phyloP scores from a whole-genome alignment of 2,329 filamentous ascomycete genomes.

The Fusarium brachygibbosum region DNA sequence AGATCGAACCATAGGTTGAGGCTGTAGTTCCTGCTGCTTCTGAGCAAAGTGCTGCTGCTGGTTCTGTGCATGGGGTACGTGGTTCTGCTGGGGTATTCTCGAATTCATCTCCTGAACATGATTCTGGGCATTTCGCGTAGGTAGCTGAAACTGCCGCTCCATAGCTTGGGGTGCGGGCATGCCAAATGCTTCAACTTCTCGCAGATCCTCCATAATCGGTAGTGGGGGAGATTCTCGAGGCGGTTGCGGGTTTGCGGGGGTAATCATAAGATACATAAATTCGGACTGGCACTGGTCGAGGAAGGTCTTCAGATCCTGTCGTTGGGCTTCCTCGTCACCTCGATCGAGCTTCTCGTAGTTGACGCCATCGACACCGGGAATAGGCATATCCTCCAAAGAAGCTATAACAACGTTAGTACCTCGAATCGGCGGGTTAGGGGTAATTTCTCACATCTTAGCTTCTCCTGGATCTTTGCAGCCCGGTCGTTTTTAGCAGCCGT shows the following conservation, averaged over 20 bases:
- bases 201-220: constrained; percentile 70
- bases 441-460: constrained; percentile 63
- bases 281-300: constrained; percentile 75
- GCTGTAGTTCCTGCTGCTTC: constrained; percentile 58
- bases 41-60: constrained; percentile 52
- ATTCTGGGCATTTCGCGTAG: constrained; percentile 65
- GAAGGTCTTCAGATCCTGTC: constrained; percentile 70
- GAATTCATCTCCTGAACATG: constrained; percentile 67
- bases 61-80: constrained; percentile 68
- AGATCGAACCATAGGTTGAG: constrained; percentile 66
- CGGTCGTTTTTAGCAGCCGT: constrained; percentile 65
- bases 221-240: constrained; percentile 73
- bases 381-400: constrained; percentile 58
- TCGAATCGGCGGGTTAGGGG: constrained; percentile 8
- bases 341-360: constrained; percentile 59
- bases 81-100: constrained; percentile 69
- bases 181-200: constrained; percentile 66
- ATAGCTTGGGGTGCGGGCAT: constrained; percentile 60
- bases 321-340: constrained; percentile 64
- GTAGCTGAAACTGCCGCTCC: constrained; percentile 58
- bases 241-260: constrained; percentile 74
- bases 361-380: constrained; percentile 62
- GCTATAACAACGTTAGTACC: constrained; percentile 52
- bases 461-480: constrained; percentile 68
- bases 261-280: constrained; percentile 77